Percentiles rank a stretch among this genome's conserved stretches.
Evolutionary conservation across 805 yeast species (phyloP).

Genomic region (Barnettozyma botsteinii): DNA sequence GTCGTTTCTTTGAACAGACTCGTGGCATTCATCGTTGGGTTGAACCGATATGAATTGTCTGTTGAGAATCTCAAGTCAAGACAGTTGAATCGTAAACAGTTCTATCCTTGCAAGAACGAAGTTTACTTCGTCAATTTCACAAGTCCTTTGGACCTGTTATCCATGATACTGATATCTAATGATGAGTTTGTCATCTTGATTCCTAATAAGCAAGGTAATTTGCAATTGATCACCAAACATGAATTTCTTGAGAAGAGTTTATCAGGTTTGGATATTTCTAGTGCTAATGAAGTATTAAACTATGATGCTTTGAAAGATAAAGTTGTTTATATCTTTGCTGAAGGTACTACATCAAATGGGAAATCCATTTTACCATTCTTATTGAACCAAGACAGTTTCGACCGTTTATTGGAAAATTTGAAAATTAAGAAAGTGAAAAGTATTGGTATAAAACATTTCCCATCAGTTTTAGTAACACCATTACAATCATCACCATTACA

Average conservation of each 20-base stretch:
- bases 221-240: constrained; percentile 27
- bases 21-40: constrained; percentile 16
- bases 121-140: constrained; percentile 44
- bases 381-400: constrained; percentile 20
- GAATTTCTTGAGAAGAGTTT: constrained; percentile 28
- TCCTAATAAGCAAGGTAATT: constrained; percentile 30
- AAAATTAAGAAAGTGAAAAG: constrained; percentile 17
- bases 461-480: constrained; percentile 30
- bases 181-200: constrained; percentile 28
- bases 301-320: constrained; percentile 30
- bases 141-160: constrained; percentile 40
- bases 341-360: constrained; percentile 85
- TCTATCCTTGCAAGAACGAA: constrained; percentile 34
- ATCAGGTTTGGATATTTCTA: not conserved
- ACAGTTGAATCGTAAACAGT: constrained; percentile 9
- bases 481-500: constrained; percentile 14
- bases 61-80: constrained; percentile 19
- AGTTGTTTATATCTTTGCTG: constrained; percentile 55
- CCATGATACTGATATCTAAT: constrained; percentile 28
- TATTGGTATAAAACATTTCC: constrained; percentile 26
- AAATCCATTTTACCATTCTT: constrained; percentile 62
- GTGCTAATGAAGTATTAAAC: constrained; percentile 11
- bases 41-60: constrained; percentile 13
- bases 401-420: constrained; percentile 12
- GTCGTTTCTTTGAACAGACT: constrained; percentile 8